Percentiles rank a stretch among this genome's conserved stretches.
These are phyloP conservation scores for Backusella australiensis DNA, from an alignment of 192 early-diverging fungal genomes.

Conservation along the genomic window DNA sequence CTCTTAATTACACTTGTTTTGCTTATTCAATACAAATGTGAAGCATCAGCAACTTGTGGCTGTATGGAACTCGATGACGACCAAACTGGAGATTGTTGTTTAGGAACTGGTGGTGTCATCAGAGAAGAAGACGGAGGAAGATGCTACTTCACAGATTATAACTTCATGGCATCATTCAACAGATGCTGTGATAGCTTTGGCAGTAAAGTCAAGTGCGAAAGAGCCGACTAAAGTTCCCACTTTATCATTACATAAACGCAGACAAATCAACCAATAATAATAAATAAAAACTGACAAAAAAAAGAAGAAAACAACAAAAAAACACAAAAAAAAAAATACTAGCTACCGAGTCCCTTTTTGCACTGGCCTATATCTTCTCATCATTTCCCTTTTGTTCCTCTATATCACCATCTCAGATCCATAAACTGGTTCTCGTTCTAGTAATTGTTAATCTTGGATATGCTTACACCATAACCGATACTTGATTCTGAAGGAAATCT, in stretches of 20 bases:
- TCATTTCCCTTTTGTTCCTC: background rate
- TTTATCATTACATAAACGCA: background rate
- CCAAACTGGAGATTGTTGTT: background rate
- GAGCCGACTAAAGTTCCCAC: background rate
- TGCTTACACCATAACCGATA: background rate
- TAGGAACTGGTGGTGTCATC: background rate
- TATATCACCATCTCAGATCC: background rate
- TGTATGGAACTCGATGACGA: background rate
- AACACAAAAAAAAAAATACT: background rate
- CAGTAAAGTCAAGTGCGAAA: background rate
- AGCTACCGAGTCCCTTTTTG: background rate
- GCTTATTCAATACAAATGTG: background rate
- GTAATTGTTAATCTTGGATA: background rate
- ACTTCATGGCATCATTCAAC: background rate
- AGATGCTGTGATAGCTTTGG: conserved; percentile 1
- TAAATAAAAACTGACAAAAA: background rate
- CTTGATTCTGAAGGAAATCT: background rate
- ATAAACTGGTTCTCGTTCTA: background rate
- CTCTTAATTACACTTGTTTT: background rate
- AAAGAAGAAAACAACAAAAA: background rate
- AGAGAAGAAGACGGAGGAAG: background rate
- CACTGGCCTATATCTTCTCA: background rate
- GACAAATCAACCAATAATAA: background rate
- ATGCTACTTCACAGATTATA: background rate
- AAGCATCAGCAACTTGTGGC: background rate